Evolutionary conservation across 495 filamentous ascomycete genomes (phyloP), one percentile per base, ranked within the genome.

Genomic region (Parathielavia appendiculata): DNA sequence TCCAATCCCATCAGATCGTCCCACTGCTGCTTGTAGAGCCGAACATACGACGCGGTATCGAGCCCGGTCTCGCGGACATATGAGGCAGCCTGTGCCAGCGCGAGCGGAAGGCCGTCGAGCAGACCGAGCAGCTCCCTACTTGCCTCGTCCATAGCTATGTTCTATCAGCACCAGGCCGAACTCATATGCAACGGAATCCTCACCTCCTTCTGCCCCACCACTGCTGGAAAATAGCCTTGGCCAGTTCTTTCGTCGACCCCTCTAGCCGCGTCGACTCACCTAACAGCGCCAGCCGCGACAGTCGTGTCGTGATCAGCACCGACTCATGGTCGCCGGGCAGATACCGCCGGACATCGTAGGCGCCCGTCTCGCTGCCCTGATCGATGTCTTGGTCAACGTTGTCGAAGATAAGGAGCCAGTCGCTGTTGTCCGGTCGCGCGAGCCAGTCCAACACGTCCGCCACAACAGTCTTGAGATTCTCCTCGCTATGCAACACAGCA

Each of bases 81-180:
- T 10, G 76, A 65, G 23, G 66, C 75, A 8, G 75, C 75, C 52
- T 76, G 68, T 30, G 70, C 62, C 50, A 79, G 71, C 35, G 75
- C 75, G 7, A 79, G 61, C 43, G 73, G 70, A 11, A 78, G 69
- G 49, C 75, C 75, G 57, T 71, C 73, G 23, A 79, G 64, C 56
- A 64, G 56, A 46, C 34, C 58, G 0, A 54, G 63, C 17, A 66
- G 61, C 58, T 60, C 36, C 34, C 45, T 38, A 9, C 30, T 54
- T 32, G 48, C 35, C 30, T 58, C 54, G 49, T 62, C 60, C 41
- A 52, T 46, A 26, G 32, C 54, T 64, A 57, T 7, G 20, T n/a
- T 32, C 17, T 46, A 56, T 62, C 44, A 60, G 52, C 17, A 55
- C 20, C 38, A 46, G 38, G 13, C 54, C 30, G 19, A 57, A 53